A percentile compares a stretch with the other conserved stretches of the same genome.
Evolutionary conservation across 202 grass and related monocot genomes (phyloP).

Genomic region (Elaeis oleifera): DNA sequence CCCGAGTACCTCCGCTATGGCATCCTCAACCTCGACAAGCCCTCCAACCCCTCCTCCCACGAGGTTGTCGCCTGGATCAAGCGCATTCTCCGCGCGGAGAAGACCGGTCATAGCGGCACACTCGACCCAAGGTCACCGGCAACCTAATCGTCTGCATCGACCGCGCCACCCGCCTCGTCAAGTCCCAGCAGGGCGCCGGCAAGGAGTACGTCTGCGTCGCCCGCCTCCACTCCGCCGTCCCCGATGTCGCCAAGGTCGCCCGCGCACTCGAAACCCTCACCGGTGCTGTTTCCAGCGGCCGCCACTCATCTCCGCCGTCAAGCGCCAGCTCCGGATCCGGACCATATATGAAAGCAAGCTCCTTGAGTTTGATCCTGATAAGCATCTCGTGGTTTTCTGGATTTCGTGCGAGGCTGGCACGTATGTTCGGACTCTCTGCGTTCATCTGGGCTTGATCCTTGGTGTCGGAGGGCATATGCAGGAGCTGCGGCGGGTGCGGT

Average conservation of each 20-base stretch:
- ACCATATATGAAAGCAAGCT: conserved; percentile 89
- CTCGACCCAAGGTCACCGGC: conserved; percentile 90
- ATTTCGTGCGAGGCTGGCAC: conserved; percentile 79
- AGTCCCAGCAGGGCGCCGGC: conserved; percentile 87
- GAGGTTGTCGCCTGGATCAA: conserved; percentile 89
- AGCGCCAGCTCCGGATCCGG: conserved; percentile 82
- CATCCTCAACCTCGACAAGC: conserved; percentile 83
- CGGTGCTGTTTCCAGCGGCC: conserved; percentile 84
- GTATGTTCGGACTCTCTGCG: conserved; percentile 73
- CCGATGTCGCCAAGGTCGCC: conserved; percentile 38
- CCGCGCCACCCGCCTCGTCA: conserved; percentile 84
- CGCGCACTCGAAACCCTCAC: conserved; percentile 68
- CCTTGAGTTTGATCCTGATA: conserved; percentile 52
- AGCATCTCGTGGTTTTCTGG: conserved; percentile 75
- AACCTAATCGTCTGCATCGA: conserved; percentile 95
- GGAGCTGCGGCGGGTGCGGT: conserved; percentile 72
- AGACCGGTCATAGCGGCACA: conserved; percentile 73
- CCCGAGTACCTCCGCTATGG: conserved; percentile 74
- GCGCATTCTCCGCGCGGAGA: conserved; percentile 60
- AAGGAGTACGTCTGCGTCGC: conserved; percentile 85
- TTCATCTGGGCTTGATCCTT: conserved; percentile 73
- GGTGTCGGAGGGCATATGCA: conserved; percentile 84
- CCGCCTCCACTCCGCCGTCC: conserved; percentile 64
- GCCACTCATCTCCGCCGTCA: conserved; percentile 85
- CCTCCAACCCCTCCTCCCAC: conserved; percentile 80